Evolutionary conservation across 2,329 filamentous ascomycete species (phyloP), one percentile per base, ranked within the genome.

Genomic region (Chaetoscypha palmicola): DNA sequence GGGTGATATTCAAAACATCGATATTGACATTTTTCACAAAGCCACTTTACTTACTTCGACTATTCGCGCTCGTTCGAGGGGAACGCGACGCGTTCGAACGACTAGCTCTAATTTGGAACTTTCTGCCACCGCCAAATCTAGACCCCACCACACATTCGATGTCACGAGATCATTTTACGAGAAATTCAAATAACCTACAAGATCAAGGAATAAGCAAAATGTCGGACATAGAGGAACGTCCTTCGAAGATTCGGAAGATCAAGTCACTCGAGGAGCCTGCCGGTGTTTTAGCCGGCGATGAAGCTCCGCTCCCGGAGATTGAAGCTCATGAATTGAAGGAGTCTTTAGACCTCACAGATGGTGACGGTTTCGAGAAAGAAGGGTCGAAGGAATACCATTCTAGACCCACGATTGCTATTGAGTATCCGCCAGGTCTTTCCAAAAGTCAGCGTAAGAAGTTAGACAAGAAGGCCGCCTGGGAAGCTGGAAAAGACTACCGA

Each of bases 391-490:
- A 41, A 4, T 23, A 23, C 20, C 14, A 45, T 19, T 31, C 11
- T 17, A 4, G 10, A 22, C 34, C 20, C 21, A 14, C 20, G 3
- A 10, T 41, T 30, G 46, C 16, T 8, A 32, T 32, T 16, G 51
- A 48, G 19, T 16, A 44, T 12, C 48, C 50, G n/a, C 48, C 50
- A 37, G 32, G 36, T 16, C 28, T 96, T 40, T 95, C 91, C 14
- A 97, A 97, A 60, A 94, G 83, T 58, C 84, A 91, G 55, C 69
- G 83, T 48, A 95, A 94, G 66, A 91, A 88, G 59, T 69, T 88
- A 41, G 79, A 76, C 48, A 81, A 79, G 43, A 73, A 79, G 51
- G 73, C 86, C 59, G 71, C 77, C 61, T 94, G 86, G 84, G 88
- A 94, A 56, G 79, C 81, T 5, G 76, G 75, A 17, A 82, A 79